Conservation (phyloP, 441 rosid genomes). For the Jatropha multifida region DNA sequence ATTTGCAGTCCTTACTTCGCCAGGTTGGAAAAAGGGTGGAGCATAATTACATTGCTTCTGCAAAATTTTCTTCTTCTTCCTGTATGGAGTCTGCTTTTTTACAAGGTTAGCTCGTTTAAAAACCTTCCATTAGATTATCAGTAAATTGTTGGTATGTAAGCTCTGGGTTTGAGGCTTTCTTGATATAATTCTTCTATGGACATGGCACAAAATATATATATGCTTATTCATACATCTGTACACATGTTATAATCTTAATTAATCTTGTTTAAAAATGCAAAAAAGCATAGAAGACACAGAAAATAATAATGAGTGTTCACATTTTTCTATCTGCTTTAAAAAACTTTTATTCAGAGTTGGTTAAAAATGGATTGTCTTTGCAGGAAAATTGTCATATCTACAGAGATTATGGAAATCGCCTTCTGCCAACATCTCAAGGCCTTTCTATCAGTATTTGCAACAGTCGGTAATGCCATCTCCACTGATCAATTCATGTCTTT, state of each 20-base stretch:
- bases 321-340: background rate
- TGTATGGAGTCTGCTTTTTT: constrained; percentile 28
- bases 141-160: too few species aligned
- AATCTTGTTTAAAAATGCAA: background rate
- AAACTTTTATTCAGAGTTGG: background rate
- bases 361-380: constrained; percentile 19
- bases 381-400: constrained; percentile 36
- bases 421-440: constrained; percentile 34
- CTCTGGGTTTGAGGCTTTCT: background rate
- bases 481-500: background rate
- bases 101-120: constrained; percentile 30
- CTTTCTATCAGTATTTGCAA: constrained; percentile 67
- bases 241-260: background rate
- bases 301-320: background rate
- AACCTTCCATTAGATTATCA: background rate
- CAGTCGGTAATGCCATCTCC: constrained; percentile 44
- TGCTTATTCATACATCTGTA: background rate
- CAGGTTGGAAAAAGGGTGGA: constrained; percentile 48
- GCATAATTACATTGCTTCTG: constrained; percentile 30
- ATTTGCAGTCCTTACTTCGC: constrained; percentile 49
- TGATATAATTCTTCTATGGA: background rate
- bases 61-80: constrained; percentile 31
- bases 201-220: background rate
- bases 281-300: background rate
- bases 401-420: constrained; percentile 37